Evolutionary conservation across 139 green algal genomes (phyloP), one percentile per base, ranked within the genome.

Genomic region (Dunaliella sp.): DNA sequence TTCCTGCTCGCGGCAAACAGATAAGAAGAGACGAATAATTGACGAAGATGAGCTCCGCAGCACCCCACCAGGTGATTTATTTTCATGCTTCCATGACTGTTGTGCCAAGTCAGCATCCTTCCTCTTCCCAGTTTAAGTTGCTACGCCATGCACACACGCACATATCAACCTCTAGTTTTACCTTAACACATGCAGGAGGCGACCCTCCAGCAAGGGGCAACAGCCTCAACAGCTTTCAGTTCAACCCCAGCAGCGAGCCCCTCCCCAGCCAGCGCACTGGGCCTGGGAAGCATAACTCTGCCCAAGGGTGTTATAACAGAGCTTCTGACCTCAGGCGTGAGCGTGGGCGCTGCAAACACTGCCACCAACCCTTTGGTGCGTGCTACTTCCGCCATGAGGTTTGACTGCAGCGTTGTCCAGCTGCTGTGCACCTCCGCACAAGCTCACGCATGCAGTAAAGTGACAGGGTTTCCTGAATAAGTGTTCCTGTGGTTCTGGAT

Each of bases 271-370:
- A n/a, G n/a, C n/a, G n/a, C n/a, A n/a, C n/a, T n/a, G n/a, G n/a
- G n/a, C n/a, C n/a, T n/a, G n/a, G n/a, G n/a, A n/a, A n/a, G n/a
- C n/a, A 65, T 65, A 7, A 16, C n/a, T 12, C 73, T 82, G 34
- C 77, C 77, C 12, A 82, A 59, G 77, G 30, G 36, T 22, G 38
- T 86, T 3, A 36, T 89, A 21, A 87, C 84, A 0, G 88, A 91
- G 84, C 88, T 91, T 1, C 79, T 89, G 36, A 91, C 88, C 0
- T 84, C 57, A 2, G 88, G 88, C 80, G 85, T 89, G 83, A 86
- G 75, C 33, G 88, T 91, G 3, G 80, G 84, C n/a, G 80, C 76
- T 3, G 88, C 88, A 33, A 91, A 91, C 80, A 91, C 88, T 3
- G 59, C 36, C 21, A 91, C 88, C 38, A 91, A 91, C 81, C 88